phyloP scores from a whole-genome alignment of 352 stramenopile species.

The Phytophthora capsici region DNA sequence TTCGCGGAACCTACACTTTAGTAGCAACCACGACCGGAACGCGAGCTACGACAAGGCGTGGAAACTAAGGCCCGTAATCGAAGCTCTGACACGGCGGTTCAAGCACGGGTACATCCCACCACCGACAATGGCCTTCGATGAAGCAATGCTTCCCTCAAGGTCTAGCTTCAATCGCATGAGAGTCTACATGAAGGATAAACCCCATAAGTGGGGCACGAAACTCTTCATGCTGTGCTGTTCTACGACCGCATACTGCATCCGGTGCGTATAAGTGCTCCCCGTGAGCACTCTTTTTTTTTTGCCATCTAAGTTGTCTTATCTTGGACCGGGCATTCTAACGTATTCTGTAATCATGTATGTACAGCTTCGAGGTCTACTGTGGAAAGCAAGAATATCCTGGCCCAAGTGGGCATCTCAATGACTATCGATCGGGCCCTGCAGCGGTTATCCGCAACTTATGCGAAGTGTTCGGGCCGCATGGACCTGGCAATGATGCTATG shows the following conservation, averaged over 20 bases:
- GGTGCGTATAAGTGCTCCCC: constrained; percentile 7
- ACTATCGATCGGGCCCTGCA: neutral
- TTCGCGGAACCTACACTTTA: constrained; percentile 19
- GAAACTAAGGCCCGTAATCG: constrained; percentile 6
- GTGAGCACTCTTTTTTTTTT: constrained; percentile 5
- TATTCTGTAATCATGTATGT: neutral
- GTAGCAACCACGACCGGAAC: neutral
- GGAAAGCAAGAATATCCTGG: neutral
- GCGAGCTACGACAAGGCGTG: neutral
- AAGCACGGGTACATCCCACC: constrained; percentile 3
- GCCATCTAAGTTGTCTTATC: neutral
- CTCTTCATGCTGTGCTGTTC: constrained; percentile 20
- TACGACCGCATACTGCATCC: constrained; percentile 10
- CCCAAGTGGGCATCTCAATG: neutral
- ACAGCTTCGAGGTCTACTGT: constrained; percentile 11
- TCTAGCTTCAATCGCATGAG: constrained; percentile 21
- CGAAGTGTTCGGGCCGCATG: neutral
- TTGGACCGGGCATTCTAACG: neutral
- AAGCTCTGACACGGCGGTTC: neutral
- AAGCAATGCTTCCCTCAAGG: constrained; percentile 7
- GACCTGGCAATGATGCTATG: neutral
- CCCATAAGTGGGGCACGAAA: constrained; percentile 14
- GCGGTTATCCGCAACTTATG: neutral
- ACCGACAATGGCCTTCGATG: constrained; percentile 7
- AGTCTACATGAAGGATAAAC: constrained; percentile 6